Evolutionary conservation across 31 red algal genomes (phyloP), one percentile per base, ranked within the genome.

Genomic region (Porphyra umbilicalis): DNA sequence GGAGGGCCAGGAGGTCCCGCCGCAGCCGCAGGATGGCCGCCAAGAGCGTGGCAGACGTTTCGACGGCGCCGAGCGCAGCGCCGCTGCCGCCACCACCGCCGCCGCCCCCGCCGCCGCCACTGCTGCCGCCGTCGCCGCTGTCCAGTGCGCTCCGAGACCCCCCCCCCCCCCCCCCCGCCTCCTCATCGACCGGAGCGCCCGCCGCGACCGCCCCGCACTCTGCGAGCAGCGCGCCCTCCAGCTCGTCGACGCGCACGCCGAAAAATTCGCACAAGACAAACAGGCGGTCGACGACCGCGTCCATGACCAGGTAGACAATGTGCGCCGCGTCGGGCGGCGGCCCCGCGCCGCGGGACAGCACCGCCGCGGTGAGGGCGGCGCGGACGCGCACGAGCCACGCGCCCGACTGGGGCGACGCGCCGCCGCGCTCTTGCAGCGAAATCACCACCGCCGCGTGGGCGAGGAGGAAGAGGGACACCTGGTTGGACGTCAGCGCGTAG

Each of bases 261-360:
- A 76, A 87, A 36, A 87, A 87, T 35, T 87, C 85, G 10, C 71
- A 76, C 33, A 87, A 31, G 6, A 74, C 33, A 81, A 87, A 87
- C 71, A 76, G 76, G 35, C 78, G 71, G 38, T 87, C 85, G 25
- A 82, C 76, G n/a, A 87, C 42, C 33, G 79, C 40, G 76, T 87
- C 85, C 20, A 87, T 32, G 10, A 87, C 34, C 32, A 74, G 40
- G 36, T 87, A 87, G 31, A 87, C 78, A 35, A 87, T 15, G 74
- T 82, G 80, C 8, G 85, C 71, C 37, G 76, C 74, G 32, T 81
- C 85, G 20, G 57, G 57, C 57, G 30, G 57, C 8, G 57, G 25
- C 57, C 57, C 57, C 20, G 25, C 25, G 25, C 57, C 57, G 1
- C 57, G 57, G 4, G 57, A 13, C 57, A 71, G 57, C 1, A 71